Evolutionary conservation across 2,329 filamentous ascomycete genomes (phyloP).

Genomic region (Clarireedia homoeocarpa): DNA sequence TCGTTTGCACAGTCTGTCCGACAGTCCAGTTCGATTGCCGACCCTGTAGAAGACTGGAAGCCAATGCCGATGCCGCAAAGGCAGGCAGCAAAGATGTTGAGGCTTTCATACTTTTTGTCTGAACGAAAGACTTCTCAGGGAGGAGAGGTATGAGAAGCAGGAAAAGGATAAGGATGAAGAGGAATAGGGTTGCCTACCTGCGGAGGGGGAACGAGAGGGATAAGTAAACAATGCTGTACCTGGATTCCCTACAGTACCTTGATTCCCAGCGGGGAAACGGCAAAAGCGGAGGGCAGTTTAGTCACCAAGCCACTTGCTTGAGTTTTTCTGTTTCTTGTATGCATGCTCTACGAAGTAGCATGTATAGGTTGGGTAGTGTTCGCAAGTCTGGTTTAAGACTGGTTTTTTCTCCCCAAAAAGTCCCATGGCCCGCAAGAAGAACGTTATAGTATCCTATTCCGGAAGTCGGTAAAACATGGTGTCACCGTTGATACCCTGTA

Average conservation of each 20-base stretch:
- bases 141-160: not conserved
- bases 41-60: not conserved
- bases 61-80: not conserved
- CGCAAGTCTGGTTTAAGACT: not conserved
- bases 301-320: too few species aligned
- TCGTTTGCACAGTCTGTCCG: constrained; percentile 25
- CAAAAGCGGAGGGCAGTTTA: not conserved
- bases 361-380: not conserved
- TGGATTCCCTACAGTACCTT: not conserved
- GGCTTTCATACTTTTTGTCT: not conserved
- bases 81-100: not conserved
- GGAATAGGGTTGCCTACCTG: not conserved
- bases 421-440: too few species aligned
- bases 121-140: not conserved
- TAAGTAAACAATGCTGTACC: not conserved
- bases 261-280: too few species aligned
- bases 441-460: not conserved
- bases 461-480: too few species aligned
- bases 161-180: not conserved
- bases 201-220: too few species aligned
- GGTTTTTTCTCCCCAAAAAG: not conserved
- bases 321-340: too few species aligned
- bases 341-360: too few species aligned
- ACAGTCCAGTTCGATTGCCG: constrained; percentile 20
- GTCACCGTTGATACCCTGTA: too few species aligned